Percentiles rank a stretch among this genome's conserved stretches.
These are phyloP conservation scores for Chrysoporthe austroafricana DNA, from an alignment of 2,329 filamentous ascomycete genomes.

Conservation along the genomic window DNA sequence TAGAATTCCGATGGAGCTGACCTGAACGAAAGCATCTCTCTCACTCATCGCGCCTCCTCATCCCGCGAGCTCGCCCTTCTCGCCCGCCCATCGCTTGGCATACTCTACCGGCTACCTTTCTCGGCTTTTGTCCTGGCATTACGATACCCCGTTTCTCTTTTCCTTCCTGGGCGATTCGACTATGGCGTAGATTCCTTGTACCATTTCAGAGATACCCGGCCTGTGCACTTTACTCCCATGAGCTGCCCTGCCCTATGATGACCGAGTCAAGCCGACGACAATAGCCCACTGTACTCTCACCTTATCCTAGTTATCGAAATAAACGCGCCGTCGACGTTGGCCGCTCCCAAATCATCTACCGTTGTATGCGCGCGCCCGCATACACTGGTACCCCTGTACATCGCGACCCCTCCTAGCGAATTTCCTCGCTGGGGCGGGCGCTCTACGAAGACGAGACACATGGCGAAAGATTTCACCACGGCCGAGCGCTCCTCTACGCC, in stretches of 20 bases:
- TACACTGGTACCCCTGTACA: constrained; percentile 5
- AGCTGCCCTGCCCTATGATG: constrained; percentile 17
- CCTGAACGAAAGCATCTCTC: constrained; percentile 6
- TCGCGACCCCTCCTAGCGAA: background rate
- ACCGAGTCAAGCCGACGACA: constrained; percentile 16
- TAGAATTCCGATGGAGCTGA: background rate
- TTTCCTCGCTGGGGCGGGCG: background rate
- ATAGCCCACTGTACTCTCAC: constrained; percentile 6
- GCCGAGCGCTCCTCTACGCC: constrained; percentile 24
- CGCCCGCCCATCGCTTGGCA: constrained; percentile 1
- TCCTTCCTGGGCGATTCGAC: constrained; percentile 11
- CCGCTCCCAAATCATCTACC: background rate
- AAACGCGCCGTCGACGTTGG: background rate
- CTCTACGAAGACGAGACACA: background rate
- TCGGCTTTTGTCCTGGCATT: constrained; percentile 15
- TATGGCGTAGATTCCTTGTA: constrained; percentile 14
- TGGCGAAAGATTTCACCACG: constrained; percentile 25
- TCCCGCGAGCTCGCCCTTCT: background rate
- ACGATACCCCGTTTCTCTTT: constrained; percentile 15
- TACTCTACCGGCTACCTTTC: constrained; percentile 10
- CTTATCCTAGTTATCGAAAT: constrained; percentile 1
- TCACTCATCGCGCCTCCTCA: constrained; percentile 9
- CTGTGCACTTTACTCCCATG: constrained; percentile 6
- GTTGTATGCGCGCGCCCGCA: constrained; percentile 1
- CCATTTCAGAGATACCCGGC: constrained; percentile 24